Evolutionary conservation across 805 yeast genomes (phyloP), one percentile per base, ranked within the genome.

Genomic region (Scheffersomyces coipomensis): DNA sequence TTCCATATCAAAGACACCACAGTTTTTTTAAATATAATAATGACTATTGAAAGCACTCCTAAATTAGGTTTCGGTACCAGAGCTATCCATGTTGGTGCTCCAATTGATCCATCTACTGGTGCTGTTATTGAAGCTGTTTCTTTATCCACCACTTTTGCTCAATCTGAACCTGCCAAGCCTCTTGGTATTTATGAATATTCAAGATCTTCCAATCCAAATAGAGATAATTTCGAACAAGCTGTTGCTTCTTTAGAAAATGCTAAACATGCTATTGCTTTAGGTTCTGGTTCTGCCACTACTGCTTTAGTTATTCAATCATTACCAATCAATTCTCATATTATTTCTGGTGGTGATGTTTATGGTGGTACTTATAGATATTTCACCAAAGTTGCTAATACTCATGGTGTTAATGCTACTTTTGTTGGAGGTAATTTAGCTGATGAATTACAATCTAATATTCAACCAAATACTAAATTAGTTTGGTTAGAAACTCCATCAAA

Each of bases 291-390:
- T 36, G 95, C 95, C 35, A 75, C 88, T 45, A 86, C 95, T 32
- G 87, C 93, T 19, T 75, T 82, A 50, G 71, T 87, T 32, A 67
- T 86, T 54, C 95, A 87, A 64, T 75, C 85, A 23, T 68, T 88
- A 53, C 81, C 85, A 32, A 75, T 78, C 46, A 84, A 83, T 34
- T 72, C 86, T 30, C 93, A 88, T 56, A 84, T 85, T 30, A 71
- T 87, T 35, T 81, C 88, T 34, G 81, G 86, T 54, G 89, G 86
- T 52, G 96, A 87, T 55, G 95, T 87, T 34, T 87, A 87, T 64
- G 96, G 96, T 46, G 96, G 96, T 53, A 87, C 95, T 42, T 93
- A 87, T 71, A 75, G 96, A 64, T 87, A 88, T 66, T 87, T 87
- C 74, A 83, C 95, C 58, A 77, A 84, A 60, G 95, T 87, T 35